A percentile compares a stretch with the other conserved stretches of the same genome.
Evolutionary conservation across 306 rosid species (phyloP).

Genomic region (Macrotyloma uniflorum): DNA sequence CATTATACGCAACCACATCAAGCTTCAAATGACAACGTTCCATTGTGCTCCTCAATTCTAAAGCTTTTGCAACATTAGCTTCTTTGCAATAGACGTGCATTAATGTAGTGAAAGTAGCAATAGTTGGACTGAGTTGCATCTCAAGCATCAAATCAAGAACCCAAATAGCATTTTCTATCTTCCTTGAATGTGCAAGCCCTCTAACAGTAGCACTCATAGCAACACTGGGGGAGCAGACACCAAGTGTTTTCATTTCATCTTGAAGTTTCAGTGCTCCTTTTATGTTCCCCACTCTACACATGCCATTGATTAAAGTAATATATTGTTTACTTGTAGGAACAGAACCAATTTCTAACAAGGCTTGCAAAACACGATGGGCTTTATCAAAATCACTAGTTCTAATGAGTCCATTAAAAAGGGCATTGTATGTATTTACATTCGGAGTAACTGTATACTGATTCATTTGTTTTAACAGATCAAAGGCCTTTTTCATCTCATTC

Average conservation of each 20-base stretch:
- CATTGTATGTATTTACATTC: conserved; percentile 52
- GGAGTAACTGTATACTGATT: conserved; percentile 46
- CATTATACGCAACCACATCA: conserved; percentile 65
- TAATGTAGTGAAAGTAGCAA: conserved; percentile 78
- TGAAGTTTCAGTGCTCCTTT: conserved; percentile 63
- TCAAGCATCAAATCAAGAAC: conserved; percentile 60
- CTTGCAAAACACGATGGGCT: conserved; percentile 54
- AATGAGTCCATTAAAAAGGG: conserved; percentile 59
- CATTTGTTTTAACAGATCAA: conserved; percentile 58
- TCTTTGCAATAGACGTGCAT: conserved; percentile 64
- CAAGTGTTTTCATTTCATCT: conserved; percentile 64
- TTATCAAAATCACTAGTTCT: conserved; percentile 51
- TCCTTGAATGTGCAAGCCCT: conserved; percentile 68
- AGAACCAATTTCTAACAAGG: conserved; percentile 62
- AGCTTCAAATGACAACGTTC: conserved; percentile 60
- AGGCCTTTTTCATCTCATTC: conserved; percentile 53
- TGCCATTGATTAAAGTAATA: conserved; percentile 63
- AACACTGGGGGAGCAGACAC: conserved; percentile 54
- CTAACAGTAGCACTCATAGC: conserved; percentile 76
- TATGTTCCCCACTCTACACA: conserved; percentile 76
- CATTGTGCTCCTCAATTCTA: conserved; percentile 59
- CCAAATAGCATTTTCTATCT: conserved; percentile 60
- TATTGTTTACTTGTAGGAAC: conserved; percentile 61
- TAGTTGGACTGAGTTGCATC: conserved; percentile 59
- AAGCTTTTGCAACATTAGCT: conserved; percentile 61